phyloP scores from a whole-genome alignment of 2,329 filamentous ascomycete genomes.

The Triangularia verruculosa region DNA sequence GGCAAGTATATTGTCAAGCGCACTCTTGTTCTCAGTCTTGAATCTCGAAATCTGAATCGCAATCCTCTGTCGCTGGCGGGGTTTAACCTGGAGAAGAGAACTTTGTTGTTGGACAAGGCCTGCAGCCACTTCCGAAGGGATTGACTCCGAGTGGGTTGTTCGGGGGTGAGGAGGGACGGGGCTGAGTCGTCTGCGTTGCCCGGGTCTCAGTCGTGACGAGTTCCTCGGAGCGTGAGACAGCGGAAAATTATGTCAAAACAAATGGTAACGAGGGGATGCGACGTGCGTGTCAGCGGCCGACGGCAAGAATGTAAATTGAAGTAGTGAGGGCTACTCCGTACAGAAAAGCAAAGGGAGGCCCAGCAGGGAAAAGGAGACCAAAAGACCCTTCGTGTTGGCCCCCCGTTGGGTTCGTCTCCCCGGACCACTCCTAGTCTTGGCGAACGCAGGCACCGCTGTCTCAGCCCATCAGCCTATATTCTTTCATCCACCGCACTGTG shows the following conservation, averaged over 20 bases:
- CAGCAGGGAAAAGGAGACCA: constrained; percentile 15
- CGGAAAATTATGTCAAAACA: constrained; percentile 17
- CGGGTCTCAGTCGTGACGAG: constrained; percentile 7
- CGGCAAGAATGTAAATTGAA: constrained; percentile 13
- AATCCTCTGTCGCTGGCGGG: background rate
- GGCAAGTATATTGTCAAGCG: constrained; percentile 8
- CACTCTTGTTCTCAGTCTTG: background rate
- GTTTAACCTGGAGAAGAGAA: background rate
- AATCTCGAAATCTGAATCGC: background rate
- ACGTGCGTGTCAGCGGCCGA: constrained; percentile 19
- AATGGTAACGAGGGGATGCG: constrained; percentile 26
- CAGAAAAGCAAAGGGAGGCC: background rate
- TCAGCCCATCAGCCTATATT: constrained; percentile 13
- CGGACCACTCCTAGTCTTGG: constrained; percentile 2
- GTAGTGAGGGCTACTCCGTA: constrained; percentile 2
- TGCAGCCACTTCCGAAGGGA: constrained; percentile 8
- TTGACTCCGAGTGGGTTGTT: constrained; percentile 7
- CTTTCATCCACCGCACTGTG: no score
- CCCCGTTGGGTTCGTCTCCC: constrained; percentile 1
- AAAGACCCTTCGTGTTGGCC: constrained; percentile 9
- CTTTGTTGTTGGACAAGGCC: constrained; percentile 8
- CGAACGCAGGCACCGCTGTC: constrained; percentile 15
- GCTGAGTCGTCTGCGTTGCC: constrained; percentile 12
- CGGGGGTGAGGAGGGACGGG: constrained; percentile 8
- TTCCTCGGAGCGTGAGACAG: background rate